Base-by-base conservation (phyloP, 305 asterid species). In the Salvia sclarea region DNA sequence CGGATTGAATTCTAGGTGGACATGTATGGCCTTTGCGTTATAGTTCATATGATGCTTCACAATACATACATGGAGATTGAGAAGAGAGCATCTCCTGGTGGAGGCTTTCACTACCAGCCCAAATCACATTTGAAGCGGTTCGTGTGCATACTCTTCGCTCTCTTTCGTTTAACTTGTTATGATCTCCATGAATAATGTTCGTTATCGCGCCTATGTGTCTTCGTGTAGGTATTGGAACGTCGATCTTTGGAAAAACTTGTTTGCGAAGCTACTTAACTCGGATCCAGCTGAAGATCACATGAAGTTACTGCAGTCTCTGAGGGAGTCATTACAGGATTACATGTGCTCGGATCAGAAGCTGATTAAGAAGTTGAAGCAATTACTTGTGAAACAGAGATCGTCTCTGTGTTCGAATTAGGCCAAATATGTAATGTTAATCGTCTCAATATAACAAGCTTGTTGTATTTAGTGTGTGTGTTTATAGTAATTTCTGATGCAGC, bases 31-130 rank as follows among this genome's bases (percentile, higher is more conserved):
- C 79, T 94, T 31, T 94, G 97, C 8, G 97, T 91, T 62, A 69
- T 86, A 80, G 96, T 77, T 72, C 95, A 94, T 63, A 59, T 77
- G 88, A 94, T 91, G 96, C 97, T 94, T 80, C 96, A 87, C 74
- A 84, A 80, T 68, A 44, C 83, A 18, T 94, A 87, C 76, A 84
- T 94, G 98, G 96, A 89, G 80, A 79, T 89, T n/a, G 96, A 86
- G 44, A 82, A 78, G 75, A 76, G 33, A 80, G 24, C 81, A 56
- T 78, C 87, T 12, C 75, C 70, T 4, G 82, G 71, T 37, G 98
- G 92, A 50, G 72, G 75, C 74, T 75, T 77, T 60, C 20, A 67
- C 45, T 91, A 88, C 84, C 87, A 79, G 69, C 97, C 96, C 13
- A 94, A 86, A 81, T 73, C 78, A 68, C 86, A 80, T 75, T 80